phyloP scores from a whole-genome alignment of 768 basidiomycete genomes.

The Collybia mongolica region DNA sequence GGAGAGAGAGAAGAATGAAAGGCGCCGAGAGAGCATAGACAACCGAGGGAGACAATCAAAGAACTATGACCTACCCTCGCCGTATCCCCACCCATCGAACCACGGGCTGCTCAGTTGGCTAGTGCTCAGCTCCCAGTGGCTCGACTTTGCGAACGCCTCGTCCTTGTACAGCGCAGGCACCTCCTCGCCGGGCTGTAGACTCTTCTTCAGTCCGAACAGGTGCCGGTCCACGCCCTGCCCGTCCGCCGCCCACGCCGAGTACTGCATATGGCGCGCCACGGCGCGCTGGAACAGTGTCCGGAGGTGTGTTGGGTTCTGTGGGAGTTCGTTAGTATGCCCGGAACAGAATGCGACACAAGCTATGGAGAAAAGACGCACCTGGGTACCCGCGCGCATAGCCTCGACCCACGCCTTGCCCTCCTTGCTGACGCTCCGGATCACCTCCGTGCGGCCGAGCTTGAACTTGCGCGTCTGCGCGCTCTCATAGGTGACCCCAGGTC shows the following conservation, averaged over 20 bases:
- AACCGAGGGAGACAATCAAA: not conserved
- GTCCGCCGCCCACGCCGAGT: slow-evolving; percentile 88
- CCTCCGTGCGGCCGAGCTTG: slow-evolving; percentile 90
- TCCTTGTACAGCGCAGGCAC: slow-evolving; percentile 78
- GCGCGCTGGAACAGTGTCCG: slow-evolving; percentile 73
- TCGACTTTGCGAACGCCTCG: slow-evolving; percentile 61
- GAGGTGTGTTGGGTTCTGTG: slow-evolving; percentile 40
- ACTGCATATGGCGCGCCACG: slow-evolving; percentile 79
- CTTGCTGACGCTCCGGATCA: slow-evolving; percentile 81
- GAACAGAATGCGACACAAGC: not conserved
- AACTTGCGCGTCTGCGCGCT: slow-evolving; percentile 92
- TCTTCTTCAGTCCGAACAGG: slow-evolving; percentile 88
- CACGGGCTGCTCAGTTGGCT: slow-evolving; percentile 79
- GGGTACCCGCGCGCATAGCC: slow-evolving; percentile 56
- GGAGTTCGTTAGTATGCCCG: not conserved
- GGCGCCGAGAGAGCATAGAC: not conserved
- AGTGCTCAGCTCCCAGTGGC: slow-evolving; percentile 93
- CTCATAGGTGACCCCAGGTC: slow-evolving; percentile 88
- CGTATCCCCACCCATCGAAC: slow-evolving; percentile 97
- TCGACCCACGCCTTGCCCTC: slow-evolving; percentile 87
- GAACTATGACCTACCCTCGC: slow-evolving; percentile 63
- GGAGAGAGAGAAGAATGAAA: slow-evolving; percentile 3
- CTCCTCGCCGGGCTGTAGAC: slow-evolving; percentile 69
- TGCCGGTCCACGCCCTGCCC: slow-evolving; percentile 96
- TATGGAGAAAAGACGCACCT: too few species aligned